These are phyloP conservation scores for Penicillium alfredii DNA, from an alignment of 495 filamentous ascomycete genomes.

Conservation along the genomic window DNA sequence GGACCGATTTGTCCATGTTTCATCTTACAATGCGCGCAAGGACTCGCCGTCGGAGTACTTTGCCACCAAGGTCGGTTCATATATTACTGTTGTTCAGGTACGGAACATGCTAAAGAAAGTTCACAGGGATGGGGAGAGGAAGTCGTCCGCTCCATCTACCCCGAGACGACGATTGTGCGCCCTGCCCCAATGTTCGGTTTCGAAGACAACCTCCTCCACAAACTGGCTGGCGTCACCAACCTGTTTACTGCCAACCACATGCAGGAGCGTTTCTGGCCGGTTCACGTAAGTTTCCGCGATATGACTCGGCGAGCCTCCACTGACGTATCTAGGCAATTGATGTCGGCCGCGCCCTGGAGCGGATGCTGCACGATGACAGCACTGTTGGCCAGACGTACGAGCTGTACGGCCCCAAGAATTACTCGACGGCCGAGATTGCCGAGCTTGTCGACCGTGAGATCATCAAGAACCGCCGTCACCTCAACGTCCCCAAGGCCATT, in stretches of 20 bases:
- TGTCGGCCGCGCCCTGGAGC: conserved; percentile 79
- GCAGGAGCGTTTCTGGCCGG: conserved; percentile 85
- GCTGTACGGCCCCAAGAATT: conserved; percentile 90
- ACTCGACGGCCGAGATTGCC: conserved; percentile 80
- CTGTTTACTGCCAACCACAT: conserved; percentile 86
- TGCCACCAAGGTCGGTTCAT: conserved; percentile 66
- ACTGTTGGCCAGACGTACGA: conserved; percentile 90
- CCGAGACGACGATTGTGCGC: conserved; percentile 95
- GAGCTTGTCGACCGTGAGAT: conserved; percentile 89
- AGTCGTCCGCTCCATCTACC: conserved; percentile 83
- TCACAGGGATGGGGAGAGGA: conserved; percentile 69
- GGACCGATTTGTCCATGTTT: conserved; percentile 95
- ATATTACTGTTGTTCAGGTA: background rate
- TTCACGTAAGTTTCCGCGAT: conserved; percentile 76
- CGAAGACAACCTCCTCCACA: conserved; percentile 87
- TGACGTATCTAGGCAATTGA: conserved; percentile 66
- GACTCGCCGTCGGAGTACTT: conserved; percentile 82
- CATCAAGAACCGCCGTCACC: conserved; percentile 76
- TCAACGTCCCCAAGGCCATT: conserved; percentile 82
- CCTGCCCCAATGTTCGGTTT: conserved; percentile 91
- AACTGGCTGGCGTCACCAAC: conserved; percentile 70
- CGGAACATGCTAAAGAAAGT: conserved; percentile 13
- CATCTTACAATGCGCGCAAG: conserved; percentile 82
- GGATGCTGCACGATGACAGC: conserved; percentile 81
- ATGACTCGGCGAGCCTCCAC: too few species aligned